These are phyloP conservation scores for Colletotrichum shisoi DNA, from an alignment of 2,329 filamentous ascomycete genomes.

Conservation along the genomic window DNA sequence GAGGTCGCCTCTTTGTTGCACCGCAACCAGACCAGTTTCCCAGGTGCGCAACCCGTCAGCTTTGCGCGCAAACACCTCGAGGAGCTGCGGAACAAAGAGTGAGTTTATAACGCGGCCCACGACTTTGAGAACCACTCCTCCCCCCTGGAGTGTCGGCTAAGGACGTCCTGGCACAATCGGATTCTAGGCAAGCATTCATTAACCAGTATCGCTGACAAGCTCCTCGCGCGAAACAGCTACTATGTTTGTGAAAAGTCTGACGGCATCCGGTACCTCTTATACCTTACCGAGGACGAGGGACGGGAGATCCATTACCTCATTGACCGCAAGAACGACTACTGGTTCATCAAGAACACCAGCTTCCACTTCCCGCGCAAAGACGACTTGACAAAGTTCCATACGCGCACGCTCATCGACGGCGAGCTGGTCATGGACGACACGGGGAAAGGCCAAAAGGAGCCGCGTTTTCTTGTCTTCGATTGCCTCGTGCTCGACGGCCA, in stretches of 20 bases:
- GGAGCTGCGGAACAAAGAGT: conserved; percentile 83
- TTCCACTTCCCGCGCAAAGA: conserved; percentile 82
- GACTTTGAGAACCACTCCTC: not conserved
- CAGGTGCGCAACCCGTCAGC: conserved; percentile 92
- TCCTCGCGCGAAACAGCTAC: conserved; percentile 64
- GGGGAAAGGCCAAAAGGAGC: conserved; percentile 70
- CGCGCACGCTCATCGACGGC: conserved; percentile 84
- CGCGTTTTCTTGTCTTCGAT: conserved; percentile 93
- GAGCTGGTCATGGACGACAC: conserved; percentile 89
- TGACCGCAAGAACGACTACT: conserved; percentile 98
- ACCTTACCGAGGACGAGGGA: conserved; percentile 74
- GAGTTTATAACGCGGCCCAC: conserved; percentile 44
- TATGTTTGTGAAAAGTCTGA: conserved; percentile 99
- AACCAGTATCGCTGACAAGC: conserved; percentile 25
- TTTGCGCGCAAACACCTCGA: conserved; percentile 82
- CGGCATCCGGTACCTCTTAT: conserved; percentile 93
- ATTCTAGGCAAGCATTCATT: not conserved
- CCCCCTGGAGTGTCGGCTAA: too few species aligned
- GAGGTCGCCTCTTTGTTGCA: conserved; percentile 80
- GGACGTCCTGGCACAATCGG: not conserved
- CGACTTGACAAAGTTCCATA: conserved; percentile 74
- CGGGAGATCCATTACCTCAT: conserved; percentile 87
- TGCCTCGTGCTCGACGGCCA: conserved; percentile 82
- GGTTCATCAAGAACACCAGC: conserved; percentile 73
- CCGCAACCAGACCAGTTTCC: conserved; percentile 74